Conservation (phyloP, 495 filamentous ascomycete genomes). For the Aspergillus diversus region DNA sequence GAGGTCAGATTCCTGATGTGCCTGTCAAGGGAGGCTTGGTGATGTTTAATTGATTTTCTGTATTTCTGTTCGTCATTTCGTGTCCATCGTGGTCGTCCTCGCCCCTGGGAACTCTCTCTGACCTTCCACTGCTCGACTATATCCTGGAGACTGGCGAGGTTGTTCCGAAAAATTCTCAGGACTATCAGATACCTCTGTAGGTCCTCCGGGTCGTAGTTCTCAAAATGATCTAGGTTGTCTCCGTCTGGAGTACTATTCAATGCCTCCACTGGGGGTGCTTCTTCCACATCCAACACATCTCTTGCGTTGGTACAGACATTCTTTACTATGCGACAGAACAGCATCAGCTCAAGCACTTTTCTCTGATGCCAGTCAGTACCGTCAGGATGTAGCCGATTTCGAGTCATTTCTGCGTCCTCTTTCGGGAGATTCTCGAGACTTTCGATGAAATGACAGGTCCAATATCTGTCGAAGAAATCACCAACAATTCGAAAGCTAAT, state of each 20-base stretch:
- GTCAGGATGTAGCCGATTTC: constrained; percentile 3
- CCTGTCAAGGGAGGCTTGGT: constrained; percentile 14
- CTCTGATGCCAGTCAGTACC: constrained; percentile 21
- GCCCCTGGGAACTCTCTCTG: constrained; percentile 22
- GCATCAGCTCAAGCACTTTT: constrained; percentile 24
- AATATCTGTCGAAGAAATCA: constrained; percentile 19
- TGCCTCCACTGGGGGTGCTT: constrained; percentile 2
- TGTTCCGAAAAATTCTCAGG: constrained; percentile 21
- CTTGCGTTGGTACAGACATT: constrained; percentile 3
- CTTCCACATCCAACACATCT: constrained; percentile 3
- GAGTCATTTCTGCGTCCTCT: neutral
- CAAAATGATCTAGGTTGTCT: constrained; percentile 15
- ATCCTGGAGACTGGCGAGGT: constrained; percentile 20
- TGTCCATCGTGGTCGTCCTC: constrained; percentile 25
- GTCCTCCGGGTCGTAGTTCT: constrained; percentile 17
- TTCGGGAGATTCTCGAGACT: neutral
- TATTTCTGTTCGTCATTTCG: constrained; percentile 27
- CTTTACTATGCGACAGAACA: constrained; percentile 18
- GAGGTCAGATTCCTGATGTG: constrained; percentile 20
- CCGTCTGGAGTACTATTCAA: constrained; percentile 14
- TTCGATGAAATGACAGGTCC: constrained; percentile 14
- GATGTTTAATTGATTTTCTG: constrained; percentile 19
- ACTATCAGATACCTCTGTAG: constrained; percentile 20
- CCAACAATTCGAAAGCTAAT: constrained; percentile 14
- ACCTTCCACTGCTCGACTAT: constrained; percentile 21